Percentiles rank a stretch among this genome's conserved stretches.
Evolutionary conservation across 495 filamentous ascomycete species (phyloP).

Genomic region (Margaritispora aquatica): DNA sequence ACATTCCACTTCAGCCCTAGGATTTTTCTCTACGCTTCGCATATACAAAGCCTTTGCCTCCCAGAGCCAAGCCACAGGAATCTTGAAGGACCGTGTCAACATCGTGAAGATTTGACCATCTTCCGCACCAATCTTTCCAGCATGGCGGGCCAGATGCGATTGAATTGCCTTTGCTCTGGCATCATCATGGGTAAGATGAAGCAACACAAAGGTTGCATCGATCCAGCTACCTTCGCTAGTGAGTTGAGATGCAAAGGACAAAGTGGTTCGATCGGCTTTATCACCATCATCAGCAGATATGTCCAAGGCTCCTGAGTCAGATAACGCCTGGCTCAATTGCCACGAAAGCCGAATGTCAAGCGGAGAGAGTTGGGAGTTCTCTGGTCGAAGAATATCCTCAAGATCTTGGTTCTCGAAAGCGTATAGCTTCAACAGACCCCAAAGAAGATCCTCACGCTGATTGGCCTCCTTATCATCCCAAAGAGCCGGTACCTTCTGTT

Average conservation of each 20-base stretch:
- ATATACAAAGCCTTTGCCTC: conserved; percentile 81
- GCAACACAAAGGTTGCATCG: conserved; percentile 64
- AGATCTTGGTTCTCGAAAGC: conserved; percentile 44
- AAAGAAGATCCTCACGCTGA: conserved; percentile 70
- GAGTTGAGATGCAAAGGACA: conserved; percentile 68
- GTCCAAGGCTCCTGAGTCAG: conserved; percentile 37
- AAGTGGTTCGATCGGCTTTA: conserved; percentile 58
- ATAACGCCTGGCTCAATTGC: conserved; percentile 60
- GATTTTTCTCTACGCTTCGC: conserved; percentile 56
- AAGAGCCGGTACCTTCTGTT: conserved; percentile 36
- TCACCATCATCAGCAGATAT: conserved; percentile 36
- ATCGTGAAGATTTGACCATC: conserved; percentile 49
- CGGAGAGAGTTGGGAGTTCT: conserved; percentile 57
- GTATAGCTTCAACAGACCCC: conserved; percentile 78
- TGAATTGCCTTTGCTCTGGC: conserved; percentile 62
- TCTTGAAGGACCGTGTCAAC: conserved; percentile 52
- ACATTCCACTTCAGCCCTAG: conserved; percentile 61
- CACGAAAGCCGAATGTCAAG: conserved; percentile 71
- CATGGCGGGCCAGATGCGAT: conserved; percentile 62
- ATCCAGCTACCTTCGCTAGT: conserved; percentile 61
- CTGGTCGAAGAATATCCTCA: conserved; percentile 48
- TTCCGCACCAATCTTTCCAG: conserved; percentile 43
- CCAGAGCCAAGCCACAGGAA: conserved; percentile 76
- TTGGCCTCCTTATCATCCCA: conserved; percentile 44
- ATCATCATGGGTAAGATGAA: conserved; percentile 62